A percentile compares a stretch with the other conserved stretches of the same genome.
Conservation (phyloP, 371 early-diverging fungal species). For the Fennellomyces sp. region DNA sequence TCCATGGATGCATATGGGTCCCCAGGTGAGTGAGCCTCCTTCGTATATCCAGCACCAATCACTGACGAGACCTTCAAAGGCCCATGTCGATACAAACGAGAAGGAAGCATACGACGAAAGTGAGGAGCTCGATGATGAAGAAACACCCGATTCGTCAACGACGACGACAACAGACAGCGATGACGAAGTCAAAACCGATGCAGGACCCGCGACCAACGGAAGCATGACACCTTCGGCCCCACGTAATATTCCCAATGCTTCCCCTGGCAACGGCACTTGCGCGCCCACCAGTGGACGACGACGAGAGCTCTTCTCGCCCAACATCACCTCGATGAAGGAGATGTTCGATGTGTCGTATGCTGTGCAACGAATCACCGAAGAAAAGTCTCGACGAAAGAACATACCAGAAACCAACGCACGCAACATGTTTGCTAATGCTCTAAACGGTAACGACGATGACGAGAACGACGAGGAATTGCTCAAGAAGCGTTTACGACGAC, state of each 20-base stretch:
- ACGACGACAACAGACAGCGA: slow-evolving; percentile 2
- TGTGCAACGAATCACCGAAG: slow-evolving; percentile 65
- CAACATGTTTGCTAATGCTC: slow-evolving; percentile 4
- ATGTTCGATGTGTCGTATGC: slow-evolving; percentile 68
- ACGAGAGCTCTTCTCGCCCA: slow-evolving; percentile 47
- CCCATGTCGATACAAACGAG: background rate
- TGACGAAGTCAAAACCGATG: slow-evolving; percentile 7
- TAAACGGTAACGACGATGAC: slow-evolving; percentile 21
- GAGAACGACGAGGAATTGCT: slow-evolving; percentile 16
- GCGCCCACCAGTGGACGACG: slow-evolving; percentile 15
- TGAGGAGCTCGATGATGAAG: slow-evolving; percentile 7
- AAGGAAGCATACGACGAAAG: background rate
- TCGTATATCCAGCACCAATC: background rate
- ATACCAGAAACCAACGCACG: background rate
- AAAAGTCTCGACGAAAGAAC: slow-evolving; percentile 44
- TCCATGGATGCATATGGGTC: slow-evolving; percentile 67
- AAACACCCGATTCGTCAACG: slow-evolving; percentile 7
- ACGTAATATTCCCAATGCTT: slow-evolving; percentile 17
- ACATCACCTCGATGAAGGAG: slow-evolving; percentile 60
- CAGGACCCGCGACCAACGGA: slow-evolving; percentile 5
- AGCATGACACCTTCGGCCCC: slow-evolving; percentile 6
- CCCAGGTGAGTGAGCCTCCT: slow-evolving; percentile 18
- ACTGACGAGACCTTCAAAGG: background rate
- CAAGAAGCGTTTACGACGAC: slow-evolving; percentile 3
- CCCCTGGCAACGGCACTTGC: background rate